phyloP scores from a whole-genome alignment of 2,329 filamentous ascomycete genomes.

The Fusarium hostae region DNA sequence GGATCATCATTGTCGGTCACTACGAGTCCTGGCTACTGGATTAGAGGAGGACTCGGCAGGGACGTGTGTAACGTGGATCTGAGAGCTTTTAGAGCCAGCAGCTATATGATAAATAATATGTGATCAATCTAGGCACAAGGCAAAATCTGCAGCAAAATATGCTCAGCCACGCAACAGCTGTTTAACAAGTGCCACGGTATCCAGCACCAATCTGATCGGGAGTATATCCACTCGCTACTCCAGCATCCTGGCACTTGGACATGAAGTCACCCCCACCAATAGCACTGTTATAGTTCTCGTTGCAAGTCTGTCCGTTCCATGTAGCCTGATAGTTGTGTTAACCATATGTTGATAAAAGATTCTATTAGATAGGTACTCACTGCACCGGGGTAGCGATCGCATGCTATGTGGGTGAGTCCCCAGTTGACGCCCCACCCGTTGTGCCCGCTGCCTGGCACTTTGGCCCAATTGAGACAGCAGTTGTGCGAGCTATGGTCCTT shows the following conservation, averaged over 20 bases:
- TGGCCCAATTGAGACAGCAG: too few species aligned
- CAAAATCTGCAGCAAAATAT: too few species aligned
- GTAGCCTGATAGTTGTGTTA: too few species aligned
- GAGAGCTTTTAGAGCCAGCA: rapidly evolving
- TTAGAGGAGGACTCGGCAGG: rapidly evolving
- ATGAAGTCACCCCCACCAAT: not conserved
- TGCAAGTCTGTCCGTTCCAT: not conserved
- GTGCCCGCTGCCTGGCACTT: too few species aligned
- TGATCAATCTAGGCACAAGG: too few species aligned
- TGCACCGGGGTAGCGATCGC: too few species aligned
- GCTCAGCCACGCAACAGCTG: too few species aligned
- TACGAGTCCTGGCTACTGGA: rapidly evolving
- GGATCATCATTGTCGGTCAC: rapidly evolving
- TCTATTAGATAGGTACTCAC: too few species aligned
- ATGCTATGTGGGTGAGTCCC: too few species aligned
- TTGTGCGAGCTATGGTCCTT: not conserved
- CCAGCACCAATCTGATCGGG: not conserved
- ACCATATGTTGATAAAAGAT: too few species aligned
- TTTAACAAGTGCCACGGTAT: not conserved
- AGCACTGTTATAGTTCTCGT: not conserved
- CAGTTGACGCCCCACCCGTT: too few species aligned
- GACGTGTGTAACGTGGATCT: not conserved
- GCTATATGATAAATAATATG: not conserved
- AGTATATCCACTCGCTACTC: not conserved
- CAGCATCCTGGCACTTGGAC: not conserved